Evolutionary conservation across 2,329 filamentous ascomycete species (phyloP), one percentile per base, ranked within the genome.

Genomic region (Paracoccidioides brasiliensis): DNA sequence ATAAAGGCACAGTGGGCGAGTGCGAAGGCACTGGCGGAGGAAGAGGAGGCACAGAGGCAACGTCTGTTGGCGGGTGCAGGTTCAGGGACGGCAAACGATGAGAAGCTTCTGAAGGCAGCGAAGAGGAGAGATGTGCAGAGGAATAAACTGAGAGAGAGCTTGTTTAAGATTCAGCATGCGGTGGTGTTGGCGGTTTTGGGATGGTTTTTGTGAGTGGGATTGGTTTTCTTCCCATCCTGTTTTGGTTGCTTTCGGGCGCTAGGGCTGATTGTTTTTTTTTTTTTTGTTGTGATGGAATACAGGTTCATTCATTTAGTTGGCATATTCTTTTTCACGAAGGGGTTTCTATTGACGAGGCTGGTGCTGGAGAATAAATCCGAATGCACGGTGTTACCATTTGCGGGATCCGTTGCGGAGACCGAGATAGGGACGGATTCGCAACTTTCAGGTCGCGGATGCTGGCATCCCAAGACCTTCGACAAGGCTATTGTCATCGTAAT

Each of bases 381-480:
- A 56, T 93, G 88, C 69, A 73, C 76, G 9, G 70, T 76, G 44
- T 82, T 87, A 52, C 91, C 93, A 3, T 80, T 86, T 57, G 77
- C 80, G 40, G 60, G 70, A 56, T 59, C 53, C 32, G 61, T 37
- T 54, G 65, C 61, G 37, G 58, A 63, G 55, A 44, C 56, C 22
- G 22, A 22, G 28, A 42, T 58, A 35, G 61, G 56, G 28, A n/a
- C 74, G 57, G 64, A 61, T 15, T 62, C 71, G 1, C 72, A 73
- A 42, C 69, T 71, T 33, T 61, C 70, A 28, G 69, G 80, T 28
- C 76, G 78, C 56, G 93, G 93, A 61, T 98, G 93, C 78, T 98
- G 93, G 93, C 90, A 97, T 69, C 88, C 90, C 38, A 95, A 89
- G 74, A 88, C 83, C 1, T 98, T 97, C 67, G 82, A 95, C 59